Base-by-base conservation (phyloP, 2,329 filamentous ascomycete species). In the Mycosphaerelloides madeirae region DNA sequence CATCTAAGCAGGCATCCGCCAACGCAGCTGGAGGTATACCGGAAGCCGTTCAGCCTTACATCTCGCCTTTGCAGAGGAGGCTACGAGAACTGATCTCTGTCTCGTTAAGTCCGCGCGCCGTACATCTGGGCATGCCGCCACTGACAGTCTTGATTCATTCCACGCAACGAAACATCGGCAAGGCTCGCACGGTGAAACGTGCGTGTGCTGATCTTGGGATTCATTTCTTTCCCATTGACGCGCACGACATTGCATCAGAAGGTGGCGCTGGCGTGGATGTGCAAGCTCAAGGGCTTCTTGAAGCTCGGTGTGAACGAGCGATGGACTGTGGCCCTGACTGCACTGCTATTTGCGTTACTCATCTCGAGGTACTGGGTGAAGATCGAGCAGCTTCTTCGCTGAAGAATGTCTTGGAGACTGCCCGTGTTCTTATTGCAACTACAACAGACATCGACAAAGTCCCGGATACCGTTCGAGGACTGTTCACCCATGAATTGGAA, bases 381-480 rank as follows among this genome's bases (percentile, higher is more conserved):
- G 93, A 97, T 63, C 80, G 91, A 29, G 96, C 97, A 74, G 81
- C 87, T 14, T 79, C 84, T 3, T 86, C 88, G 0, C 75, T 98
- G 61, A 86, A 87, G 61, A 87, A 95, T 49, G 83, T 97, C 2
- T 68, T 96, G 16, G 75, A 79, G n/a, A 83, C 85, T 36, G 81
- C 82, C 3, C 76, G 93, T 43, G 87, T 97, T 2, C 70, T 98
- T 18, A 83, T 98, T 56, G 91, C 93, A 1, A 98, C 93, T 0
- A 96, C 91, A 0, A 95, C 89, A 6, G 91, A 97, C 55, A 82
- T 96, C 0, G 93, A 97, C 62, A 94, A 97, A 65, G 80, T 98
- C 1, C 87, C 91, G 0, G 90, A 96, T 58, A 86, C 86, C 1
- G 83, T 97, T 15, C 81, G 93, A 41, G 88, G 88, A 9, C 74